These are phyloP conservation scores for Ilyonectria mors-panacis DNA, from an alignment of 2,329 filamentous ascomycete genomes.

Conservation along the genomic window DNA sequence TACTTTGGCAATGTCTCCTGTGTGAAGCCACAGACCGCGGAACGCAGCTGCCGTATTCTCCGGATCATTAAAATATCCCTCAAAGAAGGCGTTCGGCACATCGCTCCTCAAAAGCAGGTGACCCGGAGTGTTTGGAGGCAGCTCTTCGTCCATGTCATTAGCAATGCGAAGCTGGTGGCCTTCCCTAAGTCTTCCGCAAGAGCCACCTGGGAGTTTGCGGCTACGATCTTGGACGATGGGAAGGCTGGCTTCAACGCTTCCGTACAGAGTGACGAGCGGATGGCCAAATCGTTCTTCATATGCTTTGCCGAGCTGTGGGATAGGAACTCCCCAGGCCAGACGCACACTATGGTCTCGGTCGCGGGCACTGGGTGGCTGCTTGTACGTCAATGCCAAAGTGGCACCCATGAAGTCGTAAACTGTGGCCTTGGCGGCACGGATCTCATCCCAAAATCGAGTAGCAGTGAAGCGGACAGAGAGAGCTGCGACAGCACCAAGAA, in stretches of 20 bases:
- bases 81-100: slow-evolving; percentile 15
- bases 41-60: background rate
- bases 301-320: slow-evolving; percentile 6
- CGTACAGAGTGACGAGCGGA: slow-evolving; percentile 10
- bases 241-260: slow-evolving; percentile 15
- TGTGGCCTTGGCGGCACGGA: slow-evolving; percentile 18
- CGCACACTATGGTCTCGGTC: slow-evolving; percentile 19
- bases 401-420: slow-evolving; percentile 30
- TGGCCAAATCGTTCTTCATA: slow-evolving; percentile 15
- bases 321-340: slow-evolving; percentile 18
- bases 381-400: slow-evolving; percentile 23
- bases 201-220: slow-evolving; percentile 1
- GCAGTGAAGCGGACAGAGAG: slow-evolving; percentile 13
- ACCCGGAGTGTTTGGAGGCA: slow-evolving; percentile 12
- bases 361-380: slow-evolving; percentile 12
- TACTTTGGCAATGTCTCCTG: slow-evolving; percentile 16
- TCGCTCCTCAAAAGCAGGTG: slow-evolving; percentile 17
- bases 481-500: slow-evolving; percentile 6
- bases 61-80: slow-evolving; percentile 18
- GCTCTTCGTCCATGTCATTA: slow-evolving; percentile 20
- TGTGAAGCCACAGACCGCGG: slow-evolving; percentile 14
- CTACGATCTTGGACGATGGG: slow-evolving; percentile 6
- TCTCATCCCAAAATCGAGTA: slow-evolving; percentile 24
- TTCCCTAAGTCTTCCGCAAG: slow-evolving; percentile 12
- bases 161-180: slow-evolving; percentile 19